Evolutionary conservation across 768 basidiomycete genomes (phyloP).

Genomic region (Leucocoprinus leucothites): DNA sequence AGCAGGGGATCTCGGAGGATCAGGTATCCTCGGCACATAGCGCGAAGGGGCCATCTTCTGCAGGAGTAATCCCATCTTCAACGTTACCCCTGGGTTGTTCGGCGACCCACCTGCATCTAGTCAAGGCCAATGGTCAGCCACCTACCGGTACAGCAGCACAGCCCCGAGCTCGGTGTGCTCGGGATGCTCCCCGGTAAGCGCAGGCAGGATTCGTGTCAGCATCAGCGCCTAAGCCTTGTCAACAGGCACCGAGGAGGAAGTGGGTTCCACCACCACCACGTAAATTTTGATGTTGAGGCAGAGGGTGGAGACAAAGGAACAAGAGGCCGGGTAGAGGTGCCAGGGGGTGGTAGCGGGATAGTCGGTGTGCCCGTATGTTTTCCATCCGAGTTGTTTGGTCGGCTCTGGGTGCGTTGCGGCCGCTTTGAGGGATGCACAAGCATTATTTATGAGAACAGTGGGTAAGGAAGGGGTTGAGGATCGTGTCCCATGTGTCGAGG

Average conservation of each 20-base stretch:
- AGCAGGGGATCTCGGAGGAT: neutral
- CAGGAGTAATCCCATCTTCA: too few relatives aligned
- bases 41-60: too few relatives aligned
- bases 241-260: constrained; percentile 31
- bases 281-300: constrained; percentile 70
- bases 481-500: constrained; percentile 73
- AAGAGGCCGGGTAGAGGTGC: constrained; percentile 70
- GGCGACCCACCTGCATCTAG: neutral
- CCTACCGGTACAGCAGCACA: too few relatives aligned
- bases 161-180: too few relatives aligned
- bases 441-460: constrained; percentile 27
- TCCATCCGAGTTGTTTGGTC: constrained; percentile 75
- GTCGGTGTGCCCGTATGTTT: constrained; percentile 58
- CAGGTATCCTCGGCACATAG: too few relatives aligned
- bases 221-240: constrained; percentile 3
- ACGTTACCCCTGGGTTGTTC: too few relatives aligned
- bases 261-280: constrained; percentile 66
- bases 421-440: constrained; percentile 59
- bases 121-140: too few relatives aligned
- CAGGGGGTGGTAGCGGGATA: neutral
- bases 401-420: constrained; percentile 61
- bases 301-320: constrained; percentile 68
- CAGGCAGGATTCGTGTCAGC: too few relatives aligned
- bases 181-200: too few relatives aligned
- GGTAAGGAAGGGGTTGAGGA: constrained; percentile 49